Evolutionary conservation across 768 basidiomycete genomes (phyloP).

Genomic region (Daedalea quercina): DNA sequence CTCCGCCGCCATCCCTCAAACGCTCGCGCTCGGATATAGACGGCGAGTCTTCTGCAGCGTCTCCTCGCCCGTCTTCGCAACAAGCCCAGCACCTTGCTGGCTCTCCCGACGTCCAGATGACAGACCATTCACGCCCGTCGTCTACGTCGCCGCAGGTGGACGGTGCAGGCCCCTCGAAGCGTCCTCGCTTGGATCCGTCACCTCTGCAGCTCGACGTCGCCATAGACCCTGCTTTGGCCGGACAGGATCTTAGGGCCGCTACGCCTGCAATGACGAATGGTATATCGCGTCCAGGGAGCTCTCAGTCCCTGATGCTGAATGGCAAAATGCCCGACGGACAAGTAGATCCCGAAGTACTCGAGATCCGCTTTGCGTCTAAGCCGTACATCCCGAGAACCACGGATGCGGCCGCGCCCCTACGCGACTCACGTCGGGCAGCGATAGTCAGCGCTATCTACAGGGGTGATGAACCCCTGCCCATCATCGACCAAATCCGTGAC

Average conservation of each 20-base stretch:
- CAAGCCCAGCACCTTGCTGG: constrained; percentile 24
- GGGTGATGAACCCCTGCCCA: constrained; percentile 56
- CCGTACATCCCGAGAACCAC: constrained; percentile 44
- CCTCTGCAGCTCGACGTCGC: constrained; percentile 7
- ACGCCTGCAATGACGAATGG: constrained; percentile 35
- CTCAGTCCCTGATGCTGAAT: constrained; percentile 32
- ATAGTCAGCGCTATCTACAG: constrained; percentile 62
- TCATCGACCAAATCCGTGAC: constrained; percentile 63
- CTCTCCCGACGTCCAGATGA: constrained; percentile 38
- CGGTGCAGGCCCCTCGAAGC: constrained; percentile 65
- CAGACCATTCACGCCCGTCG: constrained; percentile 42
- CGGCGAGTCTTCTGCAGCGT: constrained; percentile 28
- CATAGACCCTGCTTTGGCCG: neutral
- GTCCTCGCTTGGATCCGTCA: constrained; percentile 50
- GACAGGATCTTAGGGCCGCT: constrained; percentile 12
- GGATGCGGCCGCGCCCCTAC: constrained; percentile 43
- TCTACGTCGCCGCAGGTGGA: constrained; percentile 43
- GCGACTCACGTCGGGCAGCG: constrained; percentile 50
- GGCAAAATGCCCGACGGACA: constrained; percentile 35
- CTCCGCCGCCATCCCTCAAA: constrained; percentile 44
- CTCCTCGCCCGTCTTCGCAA: constrained; percentile 11
- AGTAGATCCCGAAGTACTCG: constrained; percentile 37
- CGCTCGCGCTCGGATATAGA: constrained; percentile 65
- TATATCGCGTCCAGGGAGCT: constrained; percentile 40
- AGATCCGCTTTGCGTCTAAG: constrained; percentile 63